Conservation (phyloP, 169 alveolate genomes). For the Cryptosporidium ryanae region DNA sequence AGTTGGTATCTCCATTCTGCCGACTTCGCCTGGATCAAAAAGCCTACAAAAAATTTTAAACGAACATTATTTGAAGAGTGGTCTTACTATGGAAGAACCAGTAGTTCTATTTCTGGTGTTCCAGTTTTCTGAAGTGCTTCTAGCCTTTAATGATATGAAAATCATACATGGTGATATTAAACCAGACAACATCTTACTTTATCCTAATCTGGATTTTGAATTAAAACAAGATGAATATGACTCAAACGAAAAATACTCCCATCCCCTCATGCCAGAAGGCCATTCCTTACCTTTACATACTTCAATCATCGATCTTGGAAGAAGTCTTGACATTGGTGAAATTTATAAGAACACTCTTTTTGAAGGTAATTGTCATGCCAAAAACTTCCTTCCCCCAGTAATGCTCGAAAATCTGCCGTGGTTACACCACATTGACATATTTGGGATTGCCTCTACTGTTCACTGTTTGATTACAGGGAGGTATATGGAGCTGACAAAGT, state of each 20-base stretch:
- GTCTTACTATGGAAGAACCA: slow-evolving; percentile 64
- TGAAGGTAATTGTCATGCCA: slow-evolving; percentile 68
- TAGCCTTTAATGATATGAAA: slow-evolving; percentile 55
- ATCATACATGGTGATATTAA: slow-evolving; percentile 67
- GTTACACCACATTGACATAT: slow-evolving; percentile 68
- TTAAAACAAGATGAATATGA: background rate
- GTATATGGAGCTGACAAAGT: slow-evolving; percentile 70
- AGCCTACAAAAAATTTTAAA: slow-evolving; percentile 45
- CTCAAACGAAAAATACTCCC: background rate
- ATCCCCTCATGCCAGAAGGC: slow-evolving; percentile 48
- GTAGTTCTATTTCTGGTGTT: slow-evolving; percentile 23
- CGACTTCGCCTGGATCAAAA: slow-evolving; percentile 43
- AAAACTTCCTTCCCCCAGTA: slow-evolving; percentile 52
- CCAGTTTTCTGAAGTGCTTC: slow-evolving; percentile 37
- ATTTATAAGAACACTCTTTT: slow-evolving; percentile 55
- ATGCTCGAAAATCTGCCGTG: slow-evolving; percentile 68
- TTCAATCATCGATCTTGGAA: slow-evolving; percentile 66
- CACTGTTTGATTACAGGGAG: slow-evolving; percentile 69
- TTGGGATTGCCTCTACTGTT: slow-evolving; percentile 56
- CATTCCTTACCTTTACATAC: slow-evolving; percentile 12
- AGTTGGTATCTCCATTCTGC: slow-evolving; percentile 59
- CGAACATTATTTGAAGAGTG: slow-evolving; percentile 26
- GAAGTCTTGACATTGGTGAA: slow-evolving; percentile 69
- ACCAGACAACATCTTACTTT: slow-evolving; percentile 59
- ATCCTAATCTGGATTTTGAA: slow-evolving; percentile 52